phyloP scores from a whole-genome alignment of 306 rosid genomes.

The Canavalia ensiformis region DNA sequence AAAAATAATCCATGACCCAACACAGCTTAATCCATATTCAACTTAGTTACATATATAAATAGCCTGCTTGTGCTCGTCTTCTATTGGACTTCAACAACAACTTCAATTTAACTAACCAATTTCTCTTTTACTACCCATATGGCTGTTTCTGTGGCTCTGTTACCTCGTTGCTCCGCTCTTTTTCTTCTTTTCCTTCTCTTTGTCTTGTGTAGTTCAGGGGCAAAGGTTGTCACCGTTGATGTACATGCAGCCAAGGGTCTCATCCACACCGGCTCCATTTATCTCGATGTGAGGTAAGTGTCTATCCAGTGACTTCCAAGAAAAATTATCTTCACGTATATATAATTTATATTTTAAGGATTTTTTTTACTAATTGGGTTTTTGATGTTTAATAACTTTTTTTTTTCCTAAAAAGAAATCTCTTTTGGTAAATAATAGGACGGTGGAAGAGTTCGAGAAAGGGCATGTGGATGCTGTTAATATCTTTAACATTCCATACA shows the following conservation, averaged over 20 bases:
- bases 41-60: background rate
- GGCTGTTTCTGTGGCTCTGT: constrained; percentile 47
- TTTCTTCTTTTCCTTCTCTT: constrained; percentile 48
- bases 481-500: constrained; percentile 79
- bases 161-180: constrained; percentile 43
- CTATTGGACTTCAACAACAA: constrained; percentile 43
- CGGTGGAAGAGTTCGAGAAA: constrained; percentile 73
- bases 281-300: constrained; percentile 81
- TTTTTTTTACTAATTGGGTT: background rate
- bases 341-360: background rate
- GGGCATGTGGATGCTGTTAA: constrained; percentile 72
- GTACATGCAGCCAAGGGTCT: constrained; percentile 67
- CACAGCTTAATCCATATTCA: background rate
- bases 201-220: constrained; percentile 51
- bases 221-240: constrained; percentile 72
- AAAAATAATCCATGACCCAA: background rate
- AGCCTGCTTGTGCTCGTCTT: constrained; percentile 44
- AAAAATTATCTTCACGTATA: too few species aligned
- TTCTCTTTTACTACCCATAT: constrained; percentile 22
- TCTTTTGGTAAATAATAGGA: constrained; percentile 56
- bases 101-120: too few species aligned
- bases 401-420: background rate
- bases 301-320: too few species aligned
- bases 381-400: background rate
- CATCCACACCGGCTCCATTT: constrained; percentile 65